A percentile compares a stretch with the other conserved stretches of the same genome.
These are phyloP conservation scores for Mycena sanguinolenta DNA, from an alignment of 768 basidiomycete genomes.

Conservation along the genomic window DNA sequence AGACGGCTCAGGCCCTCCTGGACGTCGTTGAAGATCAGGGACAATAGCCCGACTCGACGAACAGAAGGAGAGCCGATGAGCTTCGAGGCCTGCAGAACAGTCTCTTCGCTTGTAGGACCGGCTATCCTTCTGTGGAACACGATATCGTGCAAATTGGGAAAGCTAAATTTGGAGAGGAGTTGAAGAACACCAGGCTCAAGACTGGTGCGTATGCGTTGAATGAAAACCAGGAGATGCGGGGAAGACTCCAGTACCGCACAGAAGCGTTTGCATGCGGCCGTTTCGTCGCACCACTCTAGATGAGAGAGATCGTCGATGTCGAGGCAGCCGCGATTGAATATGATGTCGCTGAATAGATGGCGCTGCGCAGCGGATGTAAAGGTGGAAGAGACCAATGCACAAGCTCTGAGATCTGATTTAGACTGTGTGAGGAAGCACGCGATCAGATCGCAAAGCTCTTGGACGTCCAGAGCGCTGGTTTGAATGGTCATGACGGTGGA, in stretches of 20 bases:
- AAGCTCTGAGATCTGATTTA: conserved; percentile 13
- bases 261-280: not conserved
- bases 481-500: too few species aligned
- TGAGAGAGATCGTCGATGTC: conserved; percentile 12
- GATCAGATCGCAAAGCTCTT: conserved; percentile 11
- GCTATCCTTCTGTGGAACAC: not conserved
- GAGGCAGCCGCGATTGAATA: conserved; percentile 18
- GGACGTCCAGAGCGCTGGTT: not conserved
- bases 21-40: not conserved
- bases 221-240: conserved; percentile 5
- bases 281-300: conserved; percentile 8
- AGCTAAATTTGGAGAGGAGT: conserved; percentile 1
- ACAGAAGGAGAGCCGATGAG: conserved; percentile 7
- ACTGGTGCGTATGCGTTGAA: conserved; percentile 19
- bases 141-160: conserved; percentile 20
- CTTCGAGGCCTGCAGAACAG: not conserved
- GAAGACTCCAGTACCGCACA: conserved; percentile 11
- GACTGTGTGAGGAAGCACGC: not conserved
- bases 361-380: conserved; percentile 19
- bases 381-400: not conserved
- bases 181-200: not conserved
- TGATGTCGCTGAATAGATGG: conserved; percentile 21
- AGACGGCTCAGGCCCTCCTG: conserved; percentile 12
- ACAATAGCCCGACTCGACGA: conserved; percentile 7
- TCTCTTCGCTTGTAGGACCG: not conserved